phyloP scores from a whole-genome alignment of 805 yeast species.

The Hanseniaspora occidentalis region DNA sequence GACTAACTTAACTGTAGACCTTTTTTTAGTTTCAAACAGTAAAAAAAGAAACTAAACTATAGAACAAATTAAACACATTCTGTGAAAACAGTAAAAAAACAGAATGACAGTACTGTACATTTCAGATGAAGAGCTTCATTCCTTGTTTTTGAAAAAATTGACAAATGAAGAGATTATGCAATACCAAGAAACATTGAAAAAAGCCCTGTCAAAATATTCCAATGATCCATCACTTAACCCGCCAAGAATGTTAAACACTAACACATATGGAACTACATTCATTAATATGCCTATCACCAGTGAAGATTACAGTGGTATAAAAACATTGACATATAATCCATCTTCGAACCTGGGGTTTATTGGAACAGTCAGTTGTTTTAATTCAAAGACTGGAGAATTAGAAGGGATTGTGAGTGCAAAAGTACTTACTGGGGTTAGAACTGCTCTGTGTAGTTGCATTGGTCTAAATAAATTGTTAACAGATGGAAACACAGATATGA shows the following conservation, averaged over 20 bases:
- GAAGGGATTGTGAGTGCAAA: slow-evolving; percentile 45
- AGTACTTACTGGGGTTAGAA: slow-evolving; percentile 52
- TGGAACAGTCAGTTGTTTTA: slow-evolving; percentile 41
- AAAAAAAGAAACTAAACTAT: no score
- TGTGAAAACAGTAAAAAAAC: no score
- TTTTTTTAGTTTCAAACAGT: no score
- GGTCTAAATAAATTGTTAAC: slow-evolving; percentile 26
- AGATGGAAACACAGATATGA: no score
- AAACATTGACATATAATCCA: slow-evolving; percentile 32
- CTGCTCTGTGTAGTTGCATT: slow-evolving; percentile 45
- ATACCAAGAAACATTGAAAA: slow-evolving; percentile 27
- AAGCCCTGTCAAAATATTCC: slow-evolving; percentile 31
- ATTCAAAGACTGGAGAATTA: slow-evolving; percentile 37
- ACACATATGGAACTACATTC: slow-evolving; percentile 31
- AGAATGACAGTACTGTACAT: background rate
- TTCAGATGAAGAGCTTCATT: background rate
- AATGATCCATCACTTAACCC: slow-evolving; percentile 38
- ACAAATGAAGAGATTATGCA: slow-evolving; percentile 15
- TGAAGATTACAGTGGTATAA: slow-evolving; percentile 40
- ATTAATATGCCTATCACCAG: slow-evolving; percentile 58
- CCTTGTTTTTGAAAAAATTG: slow-evolving; percentile 10
- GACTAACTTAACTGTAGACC: no score
- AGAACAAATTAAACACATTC: no score
- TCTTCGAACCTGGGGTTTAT: slow-evolving; percentile 48
- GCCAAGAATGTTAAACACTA: slow-evolving; percentile 36